These are phyloP conservation scores for Citrus maxima DNA, from an alignment of 345 rosid species.

Conservation along the genomic window DNA sequence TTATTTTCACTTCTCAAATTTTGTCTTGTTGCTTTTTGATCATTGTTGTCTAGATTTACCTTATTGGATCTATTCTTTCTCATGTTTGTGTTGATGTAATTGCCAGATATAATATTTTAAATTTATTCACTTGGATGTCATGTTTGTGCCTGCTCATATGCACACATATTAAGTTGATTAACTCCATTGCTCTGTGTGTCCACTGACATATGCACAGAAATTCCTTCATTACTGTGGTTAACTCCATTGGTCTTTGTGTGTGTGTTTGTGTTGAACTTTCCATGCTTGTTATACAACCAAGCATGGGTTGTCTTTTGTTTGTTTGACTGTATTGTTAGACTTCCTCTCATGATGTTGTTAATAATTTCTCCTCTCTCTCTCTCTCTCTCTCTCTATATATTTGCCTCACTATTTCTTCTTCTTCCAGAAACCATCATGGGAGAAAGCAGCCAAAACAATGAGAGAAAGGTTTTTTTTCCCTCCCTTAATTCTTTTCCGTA, in stretches of 20 bases:
- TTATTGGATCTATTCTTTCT: neutral
- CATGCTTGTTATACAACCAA: neutral
- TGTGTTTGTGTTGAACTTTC: neutral
- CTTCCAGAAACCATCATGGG: slow-evolving; percentile 98
- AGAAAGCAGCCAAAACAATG: slow-evolving; percentile 80
- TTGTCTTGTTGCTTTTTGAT: neutral
- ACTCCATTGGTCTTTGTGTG: neutral
- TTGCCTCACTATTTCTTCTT: slow-evolving; percentile 16
- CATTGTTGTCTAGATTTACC: neutral
- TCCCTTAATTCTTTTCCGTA: neutral
- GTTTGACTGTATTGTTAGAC: neutral
- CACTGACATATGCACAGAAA: neutral
- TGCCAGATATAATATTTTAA: neutral
- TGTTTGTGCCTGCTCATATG: neutral
- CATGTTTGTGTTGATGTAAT: neutral
- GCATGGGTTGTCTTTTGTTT: neutral
- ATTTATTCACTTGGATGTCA: neutral
- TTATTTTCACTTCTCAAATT: slow-evolving; percentile 1
- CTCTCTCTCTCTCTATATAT: neutral
- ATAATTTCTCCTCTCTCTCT: neutral
- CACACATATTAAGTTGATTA: neutral
- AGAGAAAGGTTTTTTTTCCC: slow-evolving; percentile 56
- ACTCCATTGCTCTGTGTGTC: neutral
- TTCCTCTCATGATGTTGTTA: neutral
- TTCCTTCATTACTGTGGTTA: neutral